A percentile compares a stretch with the other conserved stretches of the same genome.
Conservation (phyloP, 345 rosid genomes). For the Lepidium aucheri region DNA sequence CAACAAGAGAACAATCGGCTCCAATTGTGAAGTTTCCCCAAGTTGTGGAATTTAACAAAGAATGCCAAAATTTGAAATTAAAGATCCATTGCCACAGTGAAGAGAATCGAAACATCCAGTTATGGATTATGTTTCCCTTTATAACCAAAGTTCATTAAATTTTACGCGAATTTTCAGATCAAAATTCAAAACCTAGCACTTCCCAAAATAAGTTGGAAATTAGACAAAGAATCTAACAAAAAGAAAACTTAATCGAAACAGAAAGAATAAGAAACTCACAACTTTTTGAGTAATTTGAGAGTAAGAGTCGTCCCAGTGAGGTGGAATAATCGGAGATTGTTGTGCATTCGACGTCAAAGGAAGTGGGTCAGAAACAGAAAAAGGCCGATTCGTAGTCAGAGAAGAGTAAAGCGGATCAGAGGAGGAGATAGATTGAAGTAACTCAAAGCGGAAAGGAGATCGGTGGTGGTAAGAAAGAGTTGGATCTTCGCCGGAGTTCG, state of each 20-base stretch:
- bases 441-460: slow-evolving; percentile 35
- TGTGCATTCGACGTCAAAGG: slow-evolving; percentile 9
- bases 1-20: not conserved
- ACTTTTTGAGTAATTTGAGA: slow-evolving; percentile 29
- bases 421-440: slow-evolving; percentile 28
- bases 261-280: slow-evolving; percentile 22
- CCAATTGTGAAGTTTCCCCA: not conserved
- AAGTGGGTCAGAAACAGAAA: slow-evolving; percentile 5
- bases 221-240: not conserved
- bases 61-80: not conserved
- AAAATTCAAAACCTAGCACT: slow-evolving; percentile 2
- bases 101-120: not conserved
- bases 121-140: slow-evolving; percentile 9
- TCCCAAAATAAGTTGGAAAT: not conserved
- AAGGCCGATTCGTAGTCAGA: slow-evolving; percentile 3
- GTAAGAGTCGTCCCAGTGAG: slow-evolving; percentile 26
- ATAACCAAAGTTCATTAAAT: slow-evolving; percentile 9
- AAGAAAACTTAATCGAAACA: not conserved
- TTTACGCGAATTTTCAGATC: not conserved
- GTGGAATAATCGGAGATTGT: slow-evolving; percentile 2
- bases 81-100: not conserved
- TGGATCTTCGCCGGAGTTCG: slow-evolving; percentile 42
- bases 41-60: not conserved
- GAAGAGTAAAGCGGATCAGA: slow-evolving; percentile 19
- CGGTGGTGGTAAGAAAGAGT: slow-evolving; percentile 20